phyloP scores from a whole-genome alignment of 2,329 filamentous ascomycete genomes.

The Pseudofabraea citricarpa region DNA sequence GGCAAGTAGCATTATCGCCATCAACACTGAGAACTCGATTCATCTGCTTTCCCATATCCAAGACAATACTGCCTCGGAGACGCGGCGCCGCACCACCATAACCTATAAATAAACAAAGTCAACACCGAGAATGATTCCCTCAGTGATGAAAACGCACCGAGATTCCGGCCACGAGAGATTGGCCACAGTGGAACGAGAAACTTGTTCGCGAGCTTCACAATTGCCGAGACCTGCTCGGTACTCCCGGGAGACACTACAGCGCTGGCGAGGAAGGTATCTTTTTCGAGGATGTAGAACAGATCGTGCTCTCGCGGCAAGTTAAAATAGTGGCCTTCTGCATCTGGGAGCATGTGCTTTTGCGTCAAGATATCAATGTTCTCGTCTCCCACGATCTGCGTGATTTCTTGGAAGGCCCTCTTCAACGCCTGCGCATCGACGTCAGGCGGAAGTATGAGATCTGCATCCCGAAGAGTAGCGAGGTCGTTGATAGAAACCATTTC shows the following conservation, averaged over 20 bases:
- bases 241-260: slow-evolving; percentile 38
- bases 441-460: not conserved
- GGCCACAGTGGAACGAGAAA: slow-evolving; percentile 42
- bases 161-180: slow-evolving; percentile 43
- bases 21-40: slow-evolving; percentile 47
- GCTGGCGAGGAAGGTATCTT: slow-evolving; percentile 37
- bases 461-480: not conserved
- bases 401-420: not conserved
- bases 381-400: not conserved
- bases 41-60: slow-evolving; percentile 50
- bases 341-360: not conserved
- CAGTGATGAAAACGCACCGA: slow-evolving; percentile 27
- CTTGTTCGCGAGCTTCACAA: slow-evolving; percentile 41
- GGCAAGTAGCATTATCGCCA: slow-evolving; percentile 40
- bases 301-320: slow-evolving; percentile 30
- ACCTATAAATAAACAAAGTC: slow-evolving; percentile 29
- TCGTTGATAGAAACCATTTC: not conserved
- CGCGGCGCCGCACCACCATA: slow-evolving; percentile 51
- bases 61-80: slow-evolving; percentile 43
- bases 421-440: not conserved
- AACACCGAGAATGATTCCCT: slow-evolving; percentile 34
- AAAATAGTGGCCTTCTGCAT: not conserved
- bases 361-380: not conserved
- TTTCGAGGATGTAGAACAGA: slow-evolving; percentile 35
- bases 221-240: slow-evolving; percentile 39